Evolutionary conservation across 495 filamentous ascomycete species (phyloP).

Genomic region (Chaetomium cochliodes): DNA sequence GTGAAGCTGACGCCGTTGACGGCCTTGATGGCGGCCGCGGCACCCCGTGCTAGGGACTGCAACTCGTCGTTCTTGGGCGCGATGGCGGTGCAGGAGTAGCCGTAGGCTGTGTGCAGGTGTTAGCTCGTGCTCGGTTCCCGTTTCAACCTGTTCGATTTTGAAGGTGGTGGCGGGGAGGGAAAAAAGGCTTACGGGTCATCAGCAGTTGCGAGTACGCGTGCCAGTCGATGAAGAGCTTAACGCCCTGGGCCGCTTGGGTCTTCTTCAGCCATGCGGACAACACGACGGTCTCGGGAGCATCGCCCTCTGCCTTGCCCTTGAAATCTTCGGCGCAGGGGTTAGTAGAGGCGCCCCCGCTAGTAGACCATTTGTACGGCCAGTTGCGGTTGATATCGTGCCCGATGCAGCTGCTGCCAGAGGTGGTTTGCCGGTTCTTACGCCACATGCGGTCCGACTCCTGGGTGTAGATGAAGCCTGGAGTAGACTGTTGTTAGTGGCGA

Average conservation of each 20-base stretch:
- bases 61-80: conserved; percentile 50
- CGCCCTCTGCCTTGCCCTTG: conserved; percentile 47
- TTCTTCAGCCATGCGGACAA: conserved; percentile 43
- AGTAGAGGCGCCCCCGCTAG: conserved; percentile 51
- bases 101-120: conserved; percentile 29
- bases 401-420: conserved; percentile 46
- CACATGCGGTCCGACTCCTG: conserved; percentile 59
- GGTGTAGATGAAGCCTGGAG: conserved; percentile 57
- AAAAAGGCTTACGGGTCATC: not conserved
- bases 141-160: not conserved
- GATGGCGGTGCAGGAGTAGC: conserved; percentile 41
- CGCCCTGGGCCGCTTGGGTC: conserved; percentile 44
- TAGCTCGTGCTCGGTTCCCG: not conserved
- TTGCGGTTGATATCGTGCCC: conserved; percentile 66
- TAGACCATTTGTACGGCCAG: conserved; percentile 56
- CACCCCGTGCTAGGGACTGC: conserved; percentile 39
- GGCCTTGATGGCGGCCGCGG: conserved; percentile 45
- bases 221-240: conserved; percentile 62
- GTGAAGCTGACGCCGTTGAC: conserved; percentile 49
- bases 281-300: conserved; percentile 51
- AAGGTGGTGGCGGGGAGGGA: not conserved
- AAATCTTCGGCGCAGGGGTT: conserved; percentile 56
- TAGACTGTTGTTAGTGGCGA: not conserved
- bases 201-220: conserved; percentile 57
- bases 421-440: conserved; percentile 61